Evolutionary conservation across 345 rosid species (phyloP), one percentile per base, ranked within the genome.

Genomic region (Gossypium anomalum): DNA sequence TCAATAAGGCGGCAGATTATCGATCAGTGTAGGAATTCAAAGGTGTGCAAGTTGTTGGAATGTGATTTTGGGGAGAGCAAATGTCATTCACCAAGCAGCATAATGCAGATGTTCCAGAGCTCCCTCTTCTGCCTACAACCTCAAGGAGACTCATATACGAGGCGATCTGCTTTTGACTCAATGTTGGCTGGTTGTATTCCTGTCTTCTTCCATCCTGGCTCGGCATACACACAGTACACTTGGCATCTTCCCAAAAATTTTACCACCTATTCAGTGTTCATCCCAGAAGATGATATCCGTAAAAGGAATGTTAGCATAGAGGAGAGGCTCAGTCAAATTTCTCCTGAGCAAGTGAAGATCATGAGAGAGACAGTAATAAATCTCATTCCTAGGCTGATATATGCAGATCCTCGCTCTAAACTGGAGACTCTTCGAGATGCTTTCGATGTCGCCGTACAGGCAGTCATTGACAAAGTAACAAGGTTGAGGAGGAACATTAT

Each of bases 101-200:
- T 92, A 75, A 93, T 85, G 94, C 88, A 86, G 83, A 89, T 86
- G 93, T 90, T 94, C 72, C 97, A 92, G 80, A 79, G 90, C 79
- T 94, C 91, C 62, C 77, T 85, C 70, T 89, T 88, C 88, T 94
- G 97, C 78, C 71, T 94, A 73, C 97, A 94, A 43, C 97, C 94
- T 75, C 97, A 88, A 85, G 97, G 97, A 20, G 94, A 90, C 79
- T 94, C 98, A 1, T 94, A 88, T 82, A 94, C 98, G 0, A 77
- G 97, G 70, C 87, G 97, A 74, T 85, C 97, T 12, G 97, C 98
- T 52, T 94, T 94, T 66, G 91, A 94, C 77, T 89, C 94, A 0
- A 92, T 94, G 90, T 77, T 87, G 66, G 97, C 94, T 0, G 97
- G 97, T 55, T 93, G 98, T 72, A 90, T 92, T 78, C 93, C 98